Evolutionary conservation across 129 eudicot species (phyloP), one percentile per base, ranked within the genome.

Genomic region (Chrysanthemum makinoi): DNA sequence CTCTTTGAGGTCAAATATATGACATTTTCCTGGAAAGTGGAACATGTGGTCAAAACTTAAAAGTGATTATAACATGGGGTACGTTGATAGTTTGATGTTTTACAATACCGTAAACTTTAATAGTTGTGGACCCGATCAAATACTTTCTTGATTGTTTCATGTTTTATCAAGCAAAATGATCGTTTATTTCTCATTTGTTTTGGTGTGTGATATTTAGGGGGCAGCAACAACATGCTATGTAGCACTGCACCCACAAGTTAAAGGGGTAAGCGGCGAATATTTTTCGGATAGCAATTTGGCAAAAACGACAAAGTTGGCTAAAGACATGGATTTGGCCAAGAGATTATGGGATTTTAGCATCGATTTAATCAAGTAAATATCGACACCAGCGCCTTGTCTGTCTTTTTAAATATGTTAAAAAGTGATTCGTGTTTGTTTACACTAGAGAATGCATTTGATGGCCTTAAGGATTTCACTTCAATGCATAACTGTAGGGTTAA

Each of bases 181-280:
- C 7, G 5, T 13, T 7, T 52, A 52, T 52, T 52, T 52, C 8
- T 68, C 16, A 33, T 49, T 28, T 67, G 19, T 69, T 11, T 66
- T 39, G 11, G 46, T 62, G 33, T 55, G 20, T 51, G 53, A n/a
- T 76, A 51, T 77, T 55, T 48, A 86, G 91, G 88, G 91, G 20
- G 91, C 91, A 6, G 85, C 91, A 13, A 86, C 91, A 1, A 81
- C 91, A 66, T 86, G 91, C 64, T 86, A 83, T 43, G 83, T 86
- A 43, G 88, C 91, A 39, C 30, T 86, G 72, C 81, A 83, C 66
- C 86, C 88, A 3, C 80, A 81, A 49, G 83, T 86, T 62, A 80
- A 83, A 75, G 88, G 88, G 52, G 71, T 80, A 10, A 86, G 86
- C 10, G 91, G 91, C 51, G 78, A 65, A 72, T 86, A 86, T 65